Conservation (phyloP, 2,329 filamentous ascomycete genomes). For the Macrophomina phaseolina region DNA sequence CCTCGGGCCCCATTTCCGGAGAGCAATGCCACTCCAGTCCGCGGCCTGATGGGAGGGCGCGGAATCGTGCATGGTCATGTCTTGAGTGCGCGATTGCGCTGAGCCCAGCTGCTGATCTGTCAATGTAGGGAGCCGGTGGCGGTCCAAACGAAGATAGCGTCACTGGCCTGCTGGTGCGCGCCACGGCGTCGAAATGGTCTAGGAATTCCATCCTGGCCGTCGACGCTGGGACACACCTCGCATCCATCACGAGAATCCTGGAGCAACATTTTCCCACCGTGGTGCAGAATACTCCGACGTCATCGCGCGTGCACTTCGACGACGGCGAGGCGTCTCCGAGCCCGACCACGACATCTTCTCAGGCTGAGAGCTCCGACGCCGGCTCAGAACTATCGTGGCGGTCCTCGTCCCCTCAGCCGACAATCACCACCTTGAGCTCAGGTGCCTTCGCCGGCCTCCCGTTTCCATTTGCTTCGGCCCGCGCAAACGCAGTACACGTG, state of each 20-base stretch:
- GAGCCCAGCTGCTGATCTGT: slow-evolving; percentile 25
- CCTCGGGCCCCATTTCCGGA: slow-evolving; percentile 1
- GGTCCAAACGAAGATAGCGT: slow-evolving; percentile 90
- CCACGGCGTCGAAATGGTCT: slow-evolving; percentile 77
- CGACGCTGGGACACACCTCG: slow-evolving; percentile 89
- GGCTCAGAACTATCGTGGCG: slow-evolving; percentile 23
- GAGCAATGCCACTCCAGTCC: neutral
- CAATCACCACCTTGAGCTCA: slow-evolving; percentile 61
- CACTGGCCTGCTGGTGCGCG: slow-evolving; percentile 87
- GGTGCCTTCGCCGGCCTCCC: slow-evolving; percentile 84
- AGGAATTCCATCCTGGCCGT: slow-evolving; percentile 87
- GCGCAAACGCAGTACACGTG: slow-evolving; percentile 81
- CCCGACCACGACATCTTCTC: slow-evolving; percentile 22
- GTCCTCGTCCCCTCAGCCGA: slow-evolving; percentile 33
- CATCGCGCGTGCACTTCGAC: slow-evolving; percentile 17
- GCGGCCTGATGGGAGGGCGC: slow-evolving; percentile 10
- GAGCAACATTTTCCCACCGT: slow-evolving; percentile 59
- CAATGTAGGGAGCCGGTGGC: slow-evolving; percentile 77
- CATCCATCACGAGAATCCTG: slow-evolving; percentile 81
- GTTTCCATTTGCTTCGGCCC: slow-evolving; percentile 68
- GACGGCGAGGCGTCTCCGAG: slow-evolving; percentile 22
- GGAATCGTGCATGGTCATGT: slow-evolving; percentile 16
- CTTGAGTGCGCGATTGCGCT: slow-evolving; percentile 4
- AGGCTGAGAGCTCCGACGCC: slow-evolving; percentile 11
- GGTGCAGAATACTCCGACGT: slow-evolving; percentile 30